These are phyloP conservation scores for Diaporthe caulivora DNA, from an alignment of 2,329 filamentous ascomycete species.

Conservation along the genomic window DNA sequence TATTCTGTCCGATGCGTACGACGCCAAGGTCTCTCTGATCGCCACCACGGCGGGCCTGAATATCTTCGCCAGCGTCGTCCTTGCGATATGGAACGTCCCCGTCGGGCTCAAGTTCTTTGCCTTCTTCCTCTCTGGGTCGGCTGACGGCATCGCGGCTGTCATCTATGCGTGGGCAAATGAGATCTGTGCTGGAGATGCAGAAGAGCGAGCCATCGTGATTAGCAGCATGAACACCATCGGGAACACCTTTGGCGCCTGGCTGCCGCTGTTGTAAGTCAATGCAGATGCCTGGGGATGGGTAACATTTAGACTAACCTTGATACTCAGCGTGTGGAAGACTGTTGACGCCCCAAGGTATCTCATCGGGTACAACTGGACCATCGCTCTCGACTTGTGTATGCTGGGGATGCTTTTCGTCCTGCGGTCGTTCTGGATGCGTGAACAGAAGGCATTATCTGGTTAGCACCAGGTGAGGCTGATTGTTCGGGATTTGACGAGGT, in stretches of 20 bases:
- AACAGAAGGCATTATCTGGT: not conserved
- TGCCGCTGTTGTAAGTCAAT: conserved; percentile 45
- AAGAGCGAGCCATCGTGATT: conserved; percentile 49
- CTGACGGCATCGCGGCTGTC: not conserved
- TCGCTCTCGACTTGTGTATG: conserved; percentile 13
- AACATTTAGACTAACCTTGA: not conserved
- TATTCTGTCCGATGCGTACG: conserved; percentile 13
- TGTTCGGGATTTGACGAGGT: too few species aligned
- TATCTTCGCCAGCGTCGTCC: not conserved
- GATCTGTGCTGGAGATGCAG: conserved; percentile 48
- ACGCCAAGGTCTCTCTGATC: not conserved
- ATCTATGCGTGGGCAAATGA: conserved; percentile 51
- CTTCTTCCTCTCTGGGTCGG: conserved; percentile 11
- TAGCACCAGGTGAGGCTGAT: not conserved
- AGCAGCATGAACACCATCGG: conserved; percentile 50
- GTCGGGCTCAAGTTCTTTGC: conserved; percentile 18
- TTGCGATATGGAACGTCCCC: conserved; percentile 5
- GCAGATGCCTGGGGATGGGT: accelerated
- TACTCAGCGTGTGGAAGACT: not conserved
- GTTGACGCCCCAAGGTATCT: conserved; percentile 19
- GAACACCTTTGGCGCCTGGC: conserved; percentile 48
- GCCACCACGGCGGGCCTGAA: not conserved
- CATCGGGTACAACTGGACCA: conserved; percentile 3
- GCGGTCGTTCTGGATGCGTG: not conserved
- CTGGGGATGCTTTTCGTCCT: not conserved